Base-by-base conservation (phyloP, 352 stramenopile species). In the Pythium scleroteichum region DNA sequence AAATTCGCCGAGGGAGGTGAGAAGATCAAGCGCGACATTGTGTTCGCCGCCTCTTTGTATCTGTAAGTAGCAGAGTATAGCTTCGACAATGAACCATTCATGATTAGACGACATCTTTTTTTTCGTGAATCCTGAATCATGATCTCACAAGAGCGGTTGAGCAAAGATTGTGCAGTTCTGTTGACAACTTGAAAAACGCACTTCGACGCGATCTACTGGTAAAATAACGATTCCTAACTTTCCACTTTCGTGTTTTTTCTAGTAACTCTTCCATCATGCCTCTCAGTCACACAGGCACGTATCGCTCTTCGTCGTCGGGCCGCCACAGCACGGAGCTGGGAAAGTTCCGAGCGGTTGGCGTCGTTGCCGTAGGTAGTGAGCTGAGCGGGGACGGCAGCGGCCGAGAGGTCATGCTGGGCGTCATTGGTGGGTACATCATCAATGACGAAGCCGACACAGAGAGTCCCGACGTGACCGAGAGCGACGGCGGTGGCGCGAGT, bases 11-110 rank as follows among this genome's bases (percentile, higher is more conserved):
- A 98, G 60, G 96, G 94, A 42, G 88, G 93, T 65, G 96, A 98
- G 68, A 94, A 98, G 57, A 95, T 99, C 68, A 98, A 98, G 76
- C 91, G 98, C 52, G 98, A 99, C 69, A 99, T 99, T 75, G 97
- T 99, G 13, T 99, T 99, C 88, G 97, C 90, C n/a, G 97, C 93
- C 48, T 99, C 95, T 38, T 79, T 99, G 27, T 99, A 99, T 68
- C 71, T 99, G 57, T 99, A 94, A 38, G 58, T 38, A 32, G 45
- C 20, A 44, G 13, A 35, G 29, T 35, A 10, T 35, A 35, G 29
- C 29, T 35, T 35, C 29, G 29, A 20, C 38, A 44, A 17, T 4
- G 16, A 20, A n/a, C 38, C 14, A 44, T n/a, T 7, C 38, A 44
- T 44, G 17, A 44, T 20, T 20, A 20, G 13, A 44, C 17, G 38